Percentiles rank a stretch among this genome's conserved stretches.
These are phyloP conservation scores for Fusarium coffeatum DNA, from an alignment of 2,329 filamentous ascomycete species.

Conservation along the genomic window DNA sequence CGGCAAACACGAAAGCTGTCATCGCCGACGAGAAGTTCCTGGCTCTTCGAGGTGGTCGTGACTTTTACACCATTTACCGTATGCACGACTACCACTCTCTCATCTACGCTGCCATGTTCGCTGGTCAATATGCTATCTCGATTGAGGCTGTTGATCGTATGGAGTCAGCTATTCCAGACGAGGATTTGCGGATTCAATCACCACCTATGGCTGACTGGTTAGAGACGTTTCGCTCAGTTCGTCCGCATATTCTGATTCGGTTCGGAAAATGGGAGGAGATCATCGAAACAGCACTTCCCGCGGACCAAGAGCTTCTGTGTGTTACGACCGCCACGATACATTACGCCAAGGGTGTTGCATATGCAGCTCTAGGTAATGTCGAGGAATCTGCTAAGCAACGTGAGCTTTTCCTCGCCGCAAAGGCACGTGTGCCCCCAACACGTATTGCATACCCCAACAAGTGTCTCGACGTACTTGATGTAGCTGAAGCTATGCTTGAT, in stretches of 20 bases:
- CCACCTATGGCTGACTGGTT: constrained; percentile 82
- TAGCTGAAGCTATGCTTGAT: constrained; percentile 73
- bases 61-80: constrained; percentile 80
- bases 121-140: constrained; percentile 70
- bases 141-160: constrained; percentile 68
- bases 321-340: constrained; percentile 74
- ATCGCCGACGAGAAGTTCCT: constrained; percentile 74
- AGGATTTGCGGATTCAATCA: constrained; percentile 56
- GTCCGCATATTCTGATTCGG: constrained; percentile 74
- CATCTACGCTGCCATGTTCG: constrained; percentile 81
- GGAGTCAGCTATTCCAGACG: constrained; percentile 70
- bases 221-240: constrained; percentile 73
- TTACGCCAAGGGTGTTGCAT: constrained; percentile 76
- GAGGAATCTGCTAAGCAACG: constrained; percentile 63
- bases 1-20: constrained; percentile 70
- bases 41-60: constrained; percentile 64
- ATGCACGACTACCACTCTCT: constrained; percentile 78
- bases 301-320: constrained; percentile 69
- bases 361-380: constrained; percentile 66
- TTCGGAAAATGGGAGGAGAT: constrained; percentile 79
- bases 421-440: constrained; percentile 62
- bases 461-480: constrained; percentile 68
- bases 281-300: constrained; percentile 64
- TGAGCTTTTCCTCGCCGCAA: constrained; percentile 61
- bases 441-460: constrained; percentile 76